phyloP scores from a whole-genome alignment of 305 asterid species.

The Solanum hybrid region DNA sequence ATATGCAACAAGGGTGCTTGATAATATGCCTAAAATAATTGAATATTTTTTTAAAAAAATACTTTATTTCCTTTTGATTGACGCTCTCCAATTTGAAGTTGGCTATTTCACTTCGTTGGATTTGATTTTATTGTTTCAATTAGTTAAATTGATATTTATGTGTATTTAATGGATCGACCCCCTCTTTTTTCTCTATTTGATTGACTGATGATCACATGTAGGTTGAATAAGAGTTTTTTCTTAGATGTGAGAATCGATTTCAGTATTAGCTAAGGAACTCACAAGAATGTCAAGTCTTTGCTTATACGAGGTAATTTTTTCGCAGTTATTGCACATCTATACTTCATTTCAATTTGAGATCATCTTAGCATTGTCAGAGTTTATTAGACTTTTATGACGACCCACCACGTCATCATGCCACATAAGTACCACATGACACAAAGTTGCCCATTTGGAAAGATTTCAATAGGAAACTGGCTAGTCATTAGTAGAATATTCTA shows the following conservation, averaged over 20 bases:
- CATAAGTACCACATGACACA: too few species aligned
- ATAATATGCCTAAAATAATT: not conserved
- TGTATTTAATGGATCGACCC: not conserved
- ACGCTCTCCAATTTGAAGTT: not conserved
- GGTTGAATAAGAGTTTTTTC: not conserved
- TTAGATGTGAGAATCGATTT: not conserved
- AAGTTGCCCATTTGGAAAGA: too few species aligned
- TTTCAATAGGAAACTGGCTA: too few species aligned
- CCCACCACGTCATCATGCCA: too few species aligned
- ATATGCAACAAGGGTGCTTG: not conserved
- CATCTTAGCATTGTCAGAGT: not conserved
- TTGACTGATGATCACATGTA: not conserved
- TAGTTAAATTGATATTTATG: not conserved
- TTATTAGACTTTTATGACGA: not conserved
- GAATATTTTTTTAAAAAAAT: too few species aligned
- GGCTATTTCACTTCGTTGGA: not conserved
- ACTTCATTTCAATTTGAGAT: not conserved
- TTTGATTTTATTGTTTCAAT: not conserved
- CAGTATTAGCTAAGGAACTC: not conserved
- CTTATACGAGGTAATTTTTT: not conserved
- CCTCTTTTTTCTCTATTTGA: not conserved
- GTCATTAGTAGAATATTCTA: too few species aligned
- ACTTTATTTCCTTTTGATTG: not conserved
- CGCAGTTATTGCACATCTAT: not conserved
- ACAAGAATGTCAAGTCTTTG: not conserved